A percentile compares a stretch with the other conserved stretches of the same genome.
These are phyloP conservation scores for Globisporangium nagaii DNA, from an alignment of 352 stramenopile genomes.

Conservation along the genomic window DNA sequence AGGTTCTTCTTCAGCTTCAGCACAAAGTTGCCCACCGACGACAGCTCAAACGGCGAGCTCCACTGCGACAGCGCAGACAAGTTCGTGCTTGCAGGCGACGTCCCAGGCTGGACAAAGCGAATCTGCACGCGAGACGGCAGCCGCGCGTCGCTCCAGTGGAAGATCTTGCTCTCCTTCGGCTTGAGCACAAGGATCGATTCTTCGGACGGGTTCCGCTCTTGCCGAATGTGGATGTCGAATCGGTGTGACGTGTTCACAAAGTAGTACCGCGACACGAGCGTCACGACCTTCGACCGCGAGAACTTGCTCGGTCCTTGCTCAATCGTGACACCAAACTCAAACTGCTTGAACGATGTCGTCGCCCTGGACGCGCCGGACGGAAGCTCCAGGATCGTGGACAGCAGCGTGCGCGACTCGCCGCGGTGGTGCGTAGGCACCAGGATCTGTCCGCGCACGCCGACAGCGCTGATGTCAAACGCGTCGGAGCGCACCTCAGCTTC, in stretches of 20 bases:
- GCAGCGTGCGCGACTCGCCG: slow-evolving; percentile 32
- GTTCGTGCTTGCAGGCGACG: slow-evolving; percentile 3
- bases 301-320: slow-evolving; percentile 77
- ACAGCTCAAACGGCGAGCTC: slow-evolving; percentile 76
- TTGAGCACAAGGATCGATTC: slow-evolving; percentile 32
- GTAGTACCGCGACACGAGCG: slow-evolving; percentile 76
- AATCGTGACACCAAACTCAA: slow-evolving; percentile 83
- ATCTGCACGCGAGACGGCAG: slow-evolving; percentile 66
- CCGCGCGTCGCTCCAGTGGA: slow-evolving; percentile 70
- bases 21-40: slow-evolving; percentile 76
- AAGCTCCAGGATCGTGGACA: slow-evolving; percentile 44
- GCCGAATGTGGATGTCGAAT: slow-evolving; percentile 63
- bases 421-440: slow-evolving; percentile 43
- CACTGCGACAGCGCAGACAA: slow-evolving; percentile 46
- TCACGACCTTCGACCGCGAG: slow-evolving; percentile 70
- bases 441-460: slow-evolving; percentile 72
- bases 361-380: slow-evolving; percentile 12
- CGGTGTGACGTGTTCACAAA: slow-evolving; percentile 68
- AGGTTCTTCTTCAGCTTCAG: slow-evolving; percentile 64
- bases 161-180: slow-evolving; percentile 62
- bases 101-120: slow-evolving; percentile 48
- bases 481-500: slow-evolving; percentile 63
- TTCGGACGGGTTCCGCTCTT: slow-evolving; percentile 40
- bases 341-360: slow-evolving; percentile 54
- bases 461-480: slow-evolving; percentile 71